These are phyloP conservation scores for Aspergillus affinis DNA, from an alignment of 495 filamentous ascomycete species.

Conservation along the genomic window DNA sequence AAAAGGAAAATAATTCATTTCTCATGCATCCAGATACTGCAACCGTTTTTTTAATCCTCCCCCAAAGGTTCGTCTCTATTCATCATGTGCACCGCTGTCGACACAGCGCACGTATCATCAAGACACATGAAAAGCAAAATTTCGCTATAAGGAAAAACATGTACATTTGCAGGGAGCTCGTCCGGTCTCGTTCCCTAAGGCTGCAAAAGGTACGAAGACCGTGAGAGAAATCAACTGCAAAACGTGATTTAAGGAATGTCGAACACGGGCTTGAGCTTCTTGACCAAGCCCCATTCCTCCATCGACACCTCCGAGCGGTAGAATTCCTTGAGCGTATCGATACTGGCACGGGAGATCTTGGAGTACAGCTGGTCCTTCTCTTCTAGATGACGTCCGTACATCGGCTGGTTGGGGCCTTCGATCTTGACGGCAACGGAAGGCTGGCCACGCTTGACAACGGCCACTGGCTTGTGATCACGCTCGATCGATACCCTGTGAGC, in stretches of 20 bases:
- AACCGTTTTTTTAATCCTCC: slow-evolving; percentile 1
- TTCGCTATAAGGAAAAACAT: slow-evolving; percentile 6
- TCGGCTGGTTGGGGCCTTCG: slow-evolving; percentile 90
- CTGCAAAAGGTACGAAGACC: neutral
- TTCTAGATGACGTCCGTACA: slow-evolving; percentile 93
- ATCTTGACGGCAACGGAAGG: slow-evolving; percentile 98
- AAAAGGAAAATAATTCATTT: slow-evolving; percentile 31
- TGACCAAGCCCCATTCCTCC: slow-evolving; percentile 90
- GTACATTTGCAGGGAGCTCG: neutral
- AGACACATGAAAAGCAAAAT: slow-evolving; percentile 8
- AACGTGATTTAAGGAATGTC: slow-evolving; percentile 66
- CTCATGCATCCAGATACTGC: slow-evolving; percentile 21
- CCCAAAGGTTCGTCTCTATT: slow-evolving; percentile 1
- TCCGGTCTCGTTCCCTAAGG: too few species aligned
- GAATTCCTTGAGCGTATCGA: slow-evolving; percentile 95
- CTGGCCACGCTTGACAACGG: slow-evolving; percentile 89
- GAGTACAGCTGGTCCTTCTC: slow-evolving; percentile 89
- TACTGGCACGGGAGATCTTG: slow-evolving; percentile 78
- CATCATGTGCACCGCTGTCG: slow-evolving; percentile 7
- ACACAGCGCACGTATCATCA: slow-evolving; percentile 11
- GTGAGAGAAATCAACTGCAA: neutral
- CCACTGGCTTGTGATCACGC: slow-evolving; percentile 93
- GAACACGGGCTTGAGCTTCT: slow-evolving; percentile 92
- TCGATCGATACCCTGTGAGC: slow-evolving; percentile 80
- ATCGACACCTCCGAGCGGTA: slow-evolving; percentile 86